Base-by-base conservation (phyloP, 2,329 filamentous ascomycete species). In the Calonectria pteridis region DNA sequence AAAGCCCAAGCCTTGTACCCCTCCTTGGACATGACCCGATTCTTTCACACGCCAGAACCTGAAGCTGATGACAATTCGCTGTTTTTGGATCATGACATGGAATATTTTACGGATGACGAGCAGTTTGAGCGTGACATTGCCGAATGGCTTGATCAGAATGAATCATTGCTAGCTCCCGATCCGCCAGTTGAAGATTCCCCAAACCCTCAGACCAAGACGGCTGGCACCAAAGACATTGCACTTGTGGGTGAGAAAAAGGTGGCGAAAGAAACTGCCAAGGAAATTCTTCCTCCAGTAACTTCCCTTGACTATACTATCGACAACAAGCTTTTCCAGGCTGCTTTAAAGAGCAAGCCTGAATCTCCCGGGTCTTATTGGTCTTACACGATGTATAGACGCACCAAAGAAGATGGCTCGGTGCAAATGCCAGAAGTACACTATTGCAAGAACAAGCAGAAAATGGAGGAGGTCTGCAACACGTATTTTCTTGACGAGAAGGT, bases 391-490 rank as follows among this genome's bases (percentile, higher is more conserved):
- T 97, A 96, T 81, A 89, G 91, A 13, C 89, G 89, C 6, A 84
- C 89, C 53, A 75, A 79, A 3, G 75, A 73, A 59, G 81, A 85
- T 16, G 86, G 87, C 51, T 79, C 85, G 3, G 84, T 87, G 20
- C 82, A 90, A 50, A 89, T 88, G 65, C 91, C 95, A 58, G 90
- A 88, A 71, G 91, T 97, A 0, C 92, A 96, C 81, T 98, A 98
- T 83, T 98, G 95, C 86, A 91, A 86, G 63, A 93, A 87, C 71
- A 89, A 89, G 55, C 86, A 91, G 43, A 91, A 90, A 3, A 93
- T 94, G 23, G 95, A 98, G 82, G 84, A 86, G 7, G 89, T 94
- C 10, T 87, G 91, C 72, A 83, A 91, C 73, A 83, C 90, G 71
- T 88, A 93, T 71, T 98, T 98, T 77, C 81, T 92, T 49, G 77